Evolutionary conservation across 1,139 yeast genomes (phyloP).

Genomic region (Magnusiomyces fungicola): DNA sequence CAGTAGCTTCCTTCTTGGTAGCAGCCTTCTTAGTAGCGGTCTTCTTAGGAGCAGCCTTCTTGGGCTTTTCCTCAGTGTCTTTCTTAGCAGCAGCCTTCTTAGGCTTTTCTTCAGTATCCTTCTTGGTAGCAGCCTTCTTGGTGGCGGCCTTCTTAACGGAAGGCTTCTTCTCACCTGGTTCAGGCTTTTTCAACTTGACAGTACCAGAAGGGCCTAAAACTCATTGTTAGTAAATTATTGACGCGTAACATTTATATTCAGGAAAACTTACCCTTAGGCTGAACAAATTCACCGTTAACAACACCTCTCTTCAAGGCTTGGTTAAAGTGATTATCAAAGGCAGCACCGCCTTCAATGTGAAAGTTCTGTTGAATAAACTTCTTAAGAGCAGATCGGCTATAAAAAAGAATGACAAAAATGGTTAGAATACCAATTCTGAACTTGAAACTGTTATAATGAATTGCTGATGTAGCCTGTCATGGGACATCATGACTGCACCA

Average conservation of each 20-base stretch:
- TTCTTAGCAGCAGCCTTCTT: conserved; percentile 22
- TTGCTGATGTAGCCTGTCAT: no score
- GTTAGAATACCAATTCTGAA: not conserved
- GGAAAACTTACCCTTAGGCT: conserved; percentile 64
- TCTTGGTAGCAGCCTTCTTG: conserved; percentile 24
- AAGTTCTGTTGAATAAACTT: conserved; percentile 60
- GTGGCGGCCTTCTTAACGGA: conserved; percentile 44
- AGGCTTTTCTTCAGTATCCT: conserved; percentile 20
- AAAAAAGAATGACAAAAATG: conserved; percentile 1
- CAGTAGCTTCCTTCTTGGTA: conserved; percentile 21
- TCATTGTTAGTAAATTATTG: not conserved
- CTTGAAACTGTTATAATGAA: no score
- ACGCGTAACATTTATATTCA: not conserved
- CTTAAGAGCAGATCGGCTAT: conserved; percentile 65
- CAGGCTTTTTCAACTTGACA: conserved; percentile 50
- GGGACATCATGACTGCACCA: no score
- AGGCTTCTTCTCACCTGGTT: conserved; percentile 15
- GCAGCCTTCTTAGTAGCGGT: conserved; percentile 26
- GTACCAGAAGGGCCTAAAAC: conserved; percentile 53
- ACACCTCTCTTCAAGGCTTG: conserved; percentile 78
- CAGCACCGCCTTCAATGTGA: conserved; percentile 46
- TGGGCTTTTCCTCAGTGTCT: conserved; percentile 21
- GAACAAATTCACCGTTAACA: conserved; percentile 64
- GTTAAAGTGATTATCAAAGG: conserved; percentile 73
- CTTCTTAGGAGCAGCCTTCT: conserved; percentile 13